A percentile compares a stretch with the other conserved stretches of the same genome.
Conservation (phyloP, 2,329 filamentous ascomycete species). For the Beauveria brongniartii region DNA sequence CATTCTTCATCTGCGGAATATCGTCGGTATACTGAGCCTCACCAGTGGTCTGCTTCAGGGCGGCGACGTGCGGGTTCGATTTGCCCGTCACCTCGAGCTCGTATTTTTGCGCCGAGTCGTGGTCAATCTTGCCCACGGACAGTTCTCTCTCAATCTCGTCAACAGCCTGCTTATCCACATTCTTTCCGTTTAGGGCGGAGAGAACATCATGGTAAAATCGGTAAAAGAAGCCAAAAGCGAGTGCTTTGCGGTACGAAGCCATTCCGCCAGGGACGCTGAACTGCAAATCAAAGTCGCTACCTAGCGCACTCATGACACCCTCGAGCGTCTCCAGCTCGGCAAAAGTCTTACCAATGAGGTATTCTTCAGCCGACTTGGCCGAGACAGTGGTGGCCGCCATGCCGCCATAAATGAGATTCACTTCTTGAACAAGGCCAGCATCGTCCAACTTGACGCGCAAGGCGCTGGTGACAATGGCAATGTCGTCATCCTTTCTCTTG, state of each 20-base stretch:
- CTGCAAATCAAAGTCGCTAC: conserved; percentile 76
- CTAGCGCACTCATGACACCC: conserved; percentile 82
- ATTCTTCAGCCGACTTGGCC: conserved; percentile 69
- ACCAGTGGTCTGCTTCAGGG: conserved; percentile 86
- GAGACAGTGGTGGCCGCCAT: conserved; percentile 91
- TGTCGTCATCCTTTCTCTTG: conserved; percentile 96
- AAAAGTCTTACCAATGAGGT: conserved; percentile 68
- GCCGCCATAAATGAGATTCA: conserved; percentile 82
- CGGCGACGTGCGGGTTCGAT: conserved; percentile 78
- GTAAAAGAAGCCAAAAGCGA: conserved; percentile 93
- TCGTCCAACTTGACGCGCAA: conserved; percentile 66
- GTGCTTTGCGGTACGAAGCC: conserved; percentile 87
- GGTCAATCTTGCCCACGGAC: conserved; percentile 72
- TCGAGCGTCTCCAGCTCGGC: conserved; percentile 78
- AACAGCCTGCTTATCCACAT: conserved; percentile 63
- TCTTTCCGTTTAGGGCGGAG: conserved; percentile 44
- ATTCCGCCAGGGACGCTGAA: conserved; percentile 95
- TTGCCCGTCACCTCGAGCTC: conserved; percentile 77
- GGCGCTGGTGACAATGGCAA: conserved; percentile 90
- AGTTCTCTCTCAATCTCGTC: conserved; percentile 79
- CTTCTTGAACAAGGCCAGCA: conserved; percentile 61
- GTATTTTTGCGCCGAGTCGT: conserved; percentile 67
- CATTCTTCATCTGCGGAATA: conserved; percentile 77
- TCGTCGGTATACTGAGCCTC: conserved; percentile 97
- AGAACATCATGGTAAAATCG: conserved; percentile 91